Percentiles rank a stretch among this genome's conserved stretches.
Conservation (phyloP, 2,329 filamentous ascomycete species). For the Calonectria pauciramosa region DNA sequence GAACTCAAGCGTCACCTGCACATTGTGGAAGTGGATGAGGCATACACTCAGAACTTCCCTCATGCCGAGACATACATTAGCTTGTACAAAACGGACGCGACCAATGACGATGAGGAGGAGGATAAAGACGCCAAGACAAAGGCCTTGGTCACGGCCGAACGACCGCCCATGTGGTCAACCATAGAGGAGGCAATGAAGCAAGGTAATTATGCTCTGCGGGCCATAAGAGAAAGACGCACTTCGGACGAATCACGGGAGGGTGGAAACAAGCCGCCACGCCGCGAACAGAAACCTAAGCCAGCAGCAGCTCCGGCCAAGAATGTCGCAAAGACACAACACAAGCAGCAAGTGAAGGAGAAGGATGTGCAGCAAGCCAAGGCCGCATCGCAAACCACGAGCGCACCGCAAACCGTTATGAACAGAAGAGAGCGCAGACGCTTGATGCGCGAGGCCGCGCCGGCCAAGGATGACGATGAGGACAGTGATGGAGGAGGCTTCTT, state of each 20-base stretch:
- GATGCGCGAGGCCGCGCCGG: slow-evolving; percentile 51
- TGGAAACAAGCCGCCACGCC: slow-evolving; percentile 27
- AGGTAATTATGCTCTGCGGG: slow-evolving; percentile 65
- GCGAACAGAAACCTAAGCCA: slow-evolving; percentile 34
- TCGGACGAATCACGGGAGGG: slow-evolving; percentile 29
- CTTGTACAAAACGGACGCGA: slow-evolving; percentile 61
- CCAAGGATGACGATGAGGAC: slow-evolving; percentile 59
- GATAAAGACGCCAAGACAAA: slow-evolving; percentile 54
- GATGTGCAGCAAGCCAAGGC: slow-evolving; percentile 31
- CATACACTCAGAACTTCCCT: slow-evolving; percentile 82
- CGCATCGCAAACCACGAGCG: slow-evolving; percentile 37
- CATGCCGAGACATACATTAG: slow-evolving; percentile 79
- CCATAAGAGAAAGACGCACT: slow-evolving; percentile 66
- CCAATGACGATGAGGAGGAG: slow-evolving; percentile 54
- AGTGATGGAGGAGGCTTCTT: slow-evolving; percentile 73
- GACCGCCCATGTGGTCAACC: slow-evolving; percentile 75
- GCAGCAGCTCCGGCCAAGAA: slow-evolving; percentile 33
- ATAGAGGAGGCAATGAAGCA: slow-evolving; percentile 76
- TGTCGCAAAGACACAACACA: slow-evolving; percentile 34
- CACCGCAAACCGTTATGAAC: slow-evolving; percentile 50
- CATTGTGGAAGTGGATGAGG: slow-evolving; percentile 78
- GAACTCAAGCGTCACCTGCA: slow-evolving; percentile 72
- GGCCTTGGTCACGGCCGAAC: slow-evolving; percentile 60
- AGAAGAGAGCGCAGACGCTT: slow-evolving; percentile 52
- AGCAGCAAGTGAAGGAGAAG: slow-evolving; percentile 35